These are phyloP conservation scores for Leonotis leonurus DNA, from an alignment of 257 asterid genomes.

Conservation along the genomic window DNA sequence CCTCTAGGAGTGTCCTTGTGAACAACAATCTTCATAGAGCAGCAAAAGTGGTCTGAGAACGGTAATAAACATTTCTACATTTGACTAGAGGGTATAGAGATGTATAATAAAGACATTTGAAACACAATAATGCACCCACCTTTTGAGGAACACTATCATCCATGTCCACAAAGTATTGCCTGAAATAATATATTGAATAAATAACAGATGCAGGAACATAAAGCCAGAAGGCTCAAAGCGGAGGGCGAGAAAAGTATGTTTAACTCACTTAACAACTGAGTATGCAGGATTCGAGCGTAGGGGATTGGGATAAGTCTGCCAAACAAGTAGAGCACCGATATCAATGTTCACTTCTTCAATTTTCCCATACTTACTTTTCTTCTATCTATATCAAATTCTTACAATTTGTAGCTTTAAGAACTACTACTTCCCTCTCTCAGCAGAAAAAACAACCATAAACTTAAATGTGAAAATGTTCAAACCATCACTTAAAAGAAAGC, in stretches of 20 bases:
- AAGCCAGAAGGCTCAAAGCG: neutral
- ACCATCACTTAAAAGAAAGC: neutral
- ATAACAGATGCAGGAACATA: slow-evolving; percentile 1
- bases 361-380: neutral
- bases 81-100: neutral
- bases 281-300: slow-evolving; percentile 44
- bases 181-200: slow-evolving; percentile 18
- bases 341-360: slow-evolving; percentile 4
- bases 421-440: no score
- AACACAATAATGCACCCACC: slow-evolving; percentile 24
- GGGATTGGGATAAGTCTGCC: slow-evolving; percentile 51
- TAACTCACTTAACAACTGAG: slow-evolving; percentile 49
- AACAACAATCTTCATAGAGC: slow-evolving; percentile 34
- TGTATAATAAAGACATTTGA: neutral
- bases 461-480: neutral
- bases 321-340: slow-evolving; percentile 3
- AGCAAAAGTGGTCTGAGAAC: slow-evolving; percentile 1
- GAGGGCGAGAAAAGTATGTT: neutral
- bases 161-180: slow-evolving; percentile 49
- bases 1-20: slow-evolving; percentile 49
- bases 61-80: neutral
- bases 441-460: neutral
- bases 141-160: slow-evolving; percentile 51
- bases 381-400: neutral
- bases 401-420: neutral